phyloP scores from a whole-genome alignment of 805 yeast species.

The Candida glaebosa region DNA sequence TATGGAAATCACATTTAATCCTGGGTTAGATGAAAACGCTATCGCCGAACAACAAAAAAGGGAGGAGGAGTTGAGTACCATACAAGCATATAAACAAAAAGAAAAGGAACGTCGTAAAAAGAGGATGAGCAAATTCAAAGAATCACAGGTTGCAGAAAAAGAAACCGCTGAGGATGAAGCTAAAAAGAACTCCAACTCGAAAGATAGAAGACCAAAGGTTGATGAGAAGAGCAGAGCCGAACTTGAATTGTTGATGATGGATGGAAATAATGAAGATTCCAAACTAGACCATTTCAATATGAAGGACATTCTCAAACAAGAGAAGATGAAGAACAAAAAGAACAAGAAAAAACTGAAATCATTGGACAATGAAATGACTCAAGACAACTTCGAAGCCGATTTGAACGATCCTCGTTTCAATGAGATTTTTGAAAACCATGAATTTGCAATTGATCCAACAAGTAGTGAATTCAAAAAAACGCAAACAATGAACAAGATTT shows the following conservation, averaged over 20 bases:
- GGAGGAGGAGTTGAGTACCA: constrained; percentile 65
- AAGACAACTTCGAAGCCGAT: constrained; percentile 60
- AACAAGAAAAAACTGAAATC: constrained; percentile 44
- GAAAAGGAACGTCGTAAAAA: constrained; percentile 90
- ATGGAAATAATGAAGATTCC: constrained; percentile 44
- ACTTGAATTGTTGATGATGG: constrained; percentile 70
- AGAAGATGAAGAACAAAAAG: constrained; percentile 57
- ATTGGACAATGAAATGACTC: constrained; percentile 46
- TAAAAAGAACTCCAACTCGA: constrained; percentile 11
- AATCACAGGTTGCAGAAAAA: constrained; percentile 46
- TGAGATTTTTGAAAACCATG: constrained; percentile 85
- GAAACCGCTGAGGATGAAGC: constrained; percentile 31
- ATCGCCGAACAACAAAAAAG: constrained; percentile 29
- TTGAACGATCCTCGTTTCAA: constrained; percentile 81
- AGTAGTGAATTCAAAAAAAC: constrained; percentile 88
- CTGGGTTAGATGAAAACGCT: constrained; percentile 54
- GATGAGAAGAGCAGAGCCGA: constrained; percentile 50
- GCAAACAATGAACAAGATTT: constrained; percentile 75
- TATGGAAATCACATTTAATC: constrained; percentile 94
- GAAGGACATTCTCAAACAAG: constrained; percentile 74
- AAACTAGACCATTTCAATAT: constrained; percentile 67
- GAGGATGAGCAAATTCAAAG: constrained; percentile 75
- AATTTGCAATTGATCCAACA: constrained; percentile 92
- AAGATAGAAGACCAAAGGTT: constrained; percentile 21
- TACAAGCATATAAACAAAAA: constrained; percentile 77